These are phyloP conservation scores for Cyclostephanos tholiformis DNA, from an alignment of 108 stramenopile genomes.

Conservation along the genomic window DNA sequence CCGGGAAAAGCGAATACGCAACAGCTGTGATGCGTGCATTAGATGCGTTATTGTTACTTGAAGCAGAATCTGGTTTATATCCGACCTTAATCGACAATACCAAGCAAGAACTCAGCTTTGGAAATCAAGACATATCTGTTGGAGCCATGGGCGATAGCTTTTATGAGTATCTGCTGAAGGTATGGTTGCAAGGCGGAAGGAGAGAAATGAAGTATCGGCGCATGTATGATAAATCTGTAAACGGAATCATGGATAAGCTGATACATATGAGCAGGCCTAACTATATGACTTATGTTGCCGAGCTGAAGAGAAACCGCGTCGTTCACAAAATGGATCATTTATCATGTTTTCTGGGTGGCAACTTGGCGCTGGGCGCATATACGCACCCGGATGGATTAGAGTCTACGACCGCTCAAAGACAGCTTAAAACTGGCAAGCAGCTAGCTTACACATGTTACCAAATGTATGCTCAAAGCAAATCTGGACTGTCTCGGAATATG, in stretches of 20 bases:
- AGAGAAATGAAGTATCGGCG: conserved; percentile 54
- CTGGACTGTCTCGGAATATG: conserved; percentile 44
- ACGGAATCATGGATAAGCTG: conserved; percentile 61
- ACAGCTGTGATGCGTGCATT: conserved; percentile 42
- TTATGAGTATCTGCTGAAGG: conserved; percentile 79
- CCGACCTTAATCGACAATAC: conserved; percentile 45
- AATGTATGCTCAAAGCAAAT: conserved; percentile 47
- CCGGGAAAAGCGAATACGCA: conserved; percentile 48
- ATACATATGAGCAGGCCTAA: conserved; percentile 46
- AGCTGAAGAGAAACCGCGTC: conserved; percentile 17
- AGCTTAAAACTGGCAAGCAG: conserved; percentile 58
- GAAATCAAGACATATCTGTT: conserved; percentile 55
- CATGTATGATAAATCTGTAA: conserved; percentile 63
- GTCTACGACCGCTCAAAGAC: conserved; percentile 45
- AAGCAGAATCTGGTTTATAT: conserved; percentile 39
- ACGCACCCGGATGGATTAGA: conserved; percentile 57
- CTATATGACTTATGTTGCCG: conserved; percentile 45
- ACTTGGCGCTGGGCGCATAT: conserved; percentile 70
- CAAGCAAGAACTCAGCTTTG: conserved; percentile 29
- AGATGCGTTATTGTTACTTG: conserved; percentile 39
- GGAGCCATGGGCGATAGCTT: conserved; percentile 80
- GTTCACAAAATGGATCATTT: conserved; percentile 73
- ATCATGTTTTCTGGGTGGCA: conserved; percentile 80
- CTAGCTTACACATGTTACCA: conserved; percentile 54
- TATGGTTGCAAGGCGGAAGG: conserved; percentile 75